Conservation (phyloP, 495 filamentous ascomycete species). For the Aspergillus funiculosus region DNA sequence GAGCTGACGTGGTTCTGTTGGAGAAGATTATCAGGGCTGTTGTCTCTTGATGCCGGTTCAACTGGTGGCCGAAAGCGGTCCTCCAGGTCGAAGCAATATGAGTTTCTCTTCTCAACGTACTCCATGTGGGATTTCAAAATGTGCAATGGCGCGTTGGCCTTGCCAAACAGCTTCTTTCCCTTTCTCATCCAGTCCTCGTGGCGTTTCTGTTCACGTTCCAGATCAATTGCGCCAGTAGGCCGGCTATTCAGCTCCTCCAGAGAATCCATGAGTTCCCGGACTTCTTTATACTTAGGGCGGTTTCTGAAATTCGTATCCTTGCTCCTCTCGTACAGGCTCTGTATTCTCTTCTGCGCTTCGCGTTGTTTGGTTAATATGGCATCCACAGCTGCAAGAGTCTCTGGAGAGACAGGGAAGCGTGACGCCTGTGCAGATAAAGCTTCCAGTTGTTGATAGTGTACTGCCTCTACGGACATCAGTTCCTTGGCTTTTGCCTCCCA, state of each 20-base stretch:
- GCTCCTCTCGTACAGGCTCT: constrained; percentile 70
- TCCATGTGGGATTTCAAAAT: constrained; percentile 93
- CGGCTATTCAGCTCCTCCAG: constrained; percentile 86
- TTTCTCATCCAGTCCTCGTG: constrained; percentile 99
- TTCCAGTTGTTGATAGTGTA: constrained; percentile 92
- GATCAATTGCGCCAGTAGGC: constrained; percentile 80
- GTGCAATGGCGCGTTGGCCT: constrained; percentile 94
- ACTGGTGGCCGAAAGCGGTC: constrained; percentile 86
- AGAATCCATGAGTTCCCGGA: constrained; percentile 80
- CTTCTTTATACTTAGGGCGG: constrained; percentile 84
- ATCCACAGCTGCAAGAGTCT: constrained; percentile 79
- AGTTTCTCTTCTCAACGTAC: constrained; percentile 80
- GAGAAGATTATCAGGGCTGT: constrained; percentile 64
- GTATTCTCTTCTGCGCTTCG: constrained; percentile 83
- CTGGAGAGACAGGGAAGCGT: constrained; percentile 70
- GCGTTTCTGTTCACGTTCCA: constrained; percentile 90
- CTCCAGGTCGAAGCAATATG: constrained; percentile 85
- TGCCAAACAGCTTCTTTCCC: constrained; percentile 97
- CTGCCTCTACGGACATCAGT: constrained; percentile 78
- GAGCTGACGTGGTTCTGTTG: constrained; percentile 27
- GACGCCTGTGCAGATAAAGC: constrained; percentile 75
- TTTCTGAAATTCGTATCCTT: constrained; percentile 67
- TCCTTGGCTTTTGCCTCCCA: constrained; percentile 96
- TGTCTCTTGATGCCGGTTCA: constrained; percentile 83
- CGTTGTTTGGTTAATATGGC: constrained; percentile 93